These are phyloP conservation scores for Epithemia pelagica DNA, from an alignment of 108 stramenopile genomes.

Conservation along the genomic window DNA sequence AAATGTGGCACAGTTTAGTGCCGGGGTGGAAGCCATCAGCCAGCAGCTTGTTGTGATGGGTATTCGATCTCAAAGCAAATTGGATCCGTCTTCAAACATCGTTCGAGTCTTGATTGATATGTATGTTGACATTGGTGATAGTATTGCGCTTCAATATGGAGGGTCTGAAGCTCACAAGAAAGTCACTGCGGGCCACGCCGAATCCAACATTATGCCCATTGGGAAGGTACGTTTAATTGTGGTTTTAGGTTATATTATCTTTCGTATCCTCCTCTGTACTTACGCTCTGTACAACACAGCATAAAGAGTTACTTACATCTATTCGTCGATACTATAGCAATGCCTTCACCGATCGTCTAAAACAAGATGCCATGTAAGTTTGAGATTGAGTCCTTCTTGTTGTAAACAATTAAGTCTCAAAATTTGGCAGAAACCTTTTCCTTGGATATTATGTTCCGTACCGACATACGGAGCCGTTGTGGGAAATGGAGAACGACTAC, in stretches of 20 bases:
- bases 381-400: background rate
- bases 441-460: slow-evolving; percentile 87
- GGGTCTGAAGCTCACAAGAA: slow-evolving; percentile 99
- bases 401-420: background rate
- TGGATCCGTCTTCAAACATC: slow-evolving; percentile 84
- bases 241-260: background rate
- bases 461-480: slow-evolving; percentile 62
- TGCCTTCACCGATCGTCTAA: slow-evolving; percentile 93
- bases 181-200: slow-evolving; percentile 60
- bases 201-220: slow-evolving; percentile 64
- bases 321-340: slow-evolving; percentile 96
- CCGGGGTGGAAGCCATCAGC: slow-evolving; percentile 89
- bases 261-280: background rate
- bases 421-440: slow-evolving; percentile 83
- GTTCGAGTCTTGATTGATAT: slow-evolving; percentile 92
- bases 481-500: slow-evolving; percentile 87
- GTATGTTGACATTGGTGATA: slow-evolving; percentile 95
- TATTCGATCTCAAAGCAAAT: slow-evolving; percentile 62
- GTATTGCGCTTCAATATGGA: slow-evolving; percentile 92
- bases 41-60: slow-evolving; percentile 93
- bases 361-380: slow-evolving; percentile 92
- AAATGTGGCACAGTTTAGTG: slow-evolving; percentile 95
- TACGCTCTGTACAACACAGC: slow-evolving; percentile 24
- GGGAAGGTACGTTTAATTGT: slow-evolving; percentile 47
- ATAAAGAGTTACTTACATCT: slow-evolving; percentile 93